phyloP scores from a whole-genome alignment of 139 green algal species.

The Pleodorina starrii region DNA sequence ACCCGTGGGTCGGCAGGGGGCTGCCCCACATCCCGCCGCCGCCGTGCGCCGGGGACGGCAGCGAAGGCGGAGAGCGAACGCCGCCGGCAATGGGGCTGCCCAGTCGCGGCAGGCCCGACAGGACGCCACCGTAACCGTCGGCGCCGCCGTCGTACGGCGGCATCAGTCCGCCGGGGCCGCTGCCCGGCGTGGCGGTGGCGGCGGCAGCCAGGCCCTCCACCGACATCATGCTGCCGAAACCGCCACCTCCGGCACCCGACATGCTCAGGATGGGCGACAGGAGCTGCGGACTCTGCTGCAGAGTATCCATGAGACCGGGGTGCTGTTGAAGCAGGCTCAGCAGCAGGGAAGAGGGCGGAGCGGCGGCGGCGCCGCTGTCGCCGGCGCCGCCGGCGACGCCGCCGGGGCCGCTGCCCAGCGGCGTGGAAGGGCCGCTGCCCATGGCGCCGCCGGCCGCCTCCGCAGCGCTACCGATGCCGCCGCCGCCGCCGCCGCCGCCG shows the following conservation, averaged over 20 bases:
- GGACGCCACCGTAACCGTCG: background rate
- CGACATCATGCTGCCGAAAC: background rate
- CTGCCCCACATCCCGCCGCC: background rate
- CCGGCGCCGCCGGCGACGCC: background rate
- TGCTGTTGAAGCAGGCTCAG: conserved; percentile 26
- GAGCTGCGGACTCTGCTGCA: conserved; percentile 24
- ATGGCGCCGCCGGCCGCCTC: background rate
- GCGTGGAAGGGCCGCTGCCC: background rate
- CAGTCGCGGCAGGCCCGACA: background rate
- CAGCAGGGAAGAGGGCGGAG: background rate
- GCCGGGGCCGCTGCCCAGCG: background rate
- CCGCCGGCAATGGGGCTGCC: background rate
- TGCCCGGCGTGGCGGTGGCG: background rate
- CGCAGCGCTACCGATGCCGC: too few species aligned
- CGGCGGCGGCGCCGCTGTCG: background rate
- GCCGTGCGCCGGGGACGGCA: conserved; percentile 2
- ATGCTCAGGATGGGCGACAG: conserved; percentile 12
- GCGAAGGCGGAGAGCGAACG: conserved; percentile 8
- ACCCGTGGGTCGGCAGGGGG: background rate
- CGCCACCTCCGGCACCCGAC: background rate
- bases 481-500: background rate
- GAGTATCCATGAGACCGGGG: conserved; percentile 20
- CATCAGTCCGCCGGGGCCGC: background rate
- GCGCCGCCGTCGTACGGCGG: background rate
- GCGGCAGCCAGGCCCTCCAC: background rate